Base-by-base conservation (phyloP, 2,329 filamentous ascomycete genomes). In the Ascochyta pisi region DNA sequence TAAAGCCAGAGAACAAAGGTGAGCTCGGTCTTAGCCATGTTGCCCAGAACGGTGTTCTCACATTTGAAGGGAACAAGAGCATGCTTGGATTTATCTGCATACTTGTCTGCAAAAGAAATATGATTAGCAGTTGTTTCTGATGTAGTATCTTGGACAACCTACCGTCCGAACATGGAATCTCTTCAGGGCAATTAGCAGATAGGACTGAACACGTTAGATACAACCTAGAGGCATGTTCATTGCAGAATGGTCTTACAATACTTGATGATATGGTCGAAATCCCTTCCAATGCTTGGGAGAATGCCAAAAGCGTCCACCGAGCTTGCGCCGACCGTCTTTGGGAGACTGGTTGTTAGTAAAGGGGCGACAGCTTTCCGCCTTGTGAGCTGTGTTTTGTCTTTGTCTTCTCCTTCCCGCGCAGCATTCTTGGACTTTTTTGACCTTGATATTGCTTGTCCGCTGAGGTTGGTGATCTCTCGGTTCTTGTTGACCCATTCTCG, bases 401-500 rank as follows among this genome's bases (percentile, higher is more conserved):
- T 43, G 8, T 48, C 44, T 27, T 44, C 46, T 10, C 23, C 22
- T 37, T 57, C 49, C 40, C 31, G 19, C 33, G 22, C 27, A 16
- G 15, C 37, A 8, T 35, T 42, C 19, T 50, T 61, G 15, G 37
- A 38, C 34, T 16, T 56, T 35, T 16, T 56, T 35, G 53, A 41
- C 16, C 46, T 55, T 4, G 31, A 19, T 15, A 22, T n/a, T 27
- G 16, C 24, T 44, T 34, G 29, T 50, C 44, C 55, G 29, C 33
- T 22, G 15, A 39, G 38, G 23, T 54, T 62, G 9, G 46, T 45
- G 16, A 39, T 47, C 16, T 54, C 54, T 43, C 58, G 62, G 16
- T 69, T 67, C 37, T 57, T 58, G 38, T 65, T 61, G 3, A 68
- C 65, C 64, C 64, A 69, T 55, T 69, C 67, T 47, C 65, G 57